Conservation (phyloP, 2,329 filamentous ascomycete genomes). For the Pestalotiopsis fici region DNA sequence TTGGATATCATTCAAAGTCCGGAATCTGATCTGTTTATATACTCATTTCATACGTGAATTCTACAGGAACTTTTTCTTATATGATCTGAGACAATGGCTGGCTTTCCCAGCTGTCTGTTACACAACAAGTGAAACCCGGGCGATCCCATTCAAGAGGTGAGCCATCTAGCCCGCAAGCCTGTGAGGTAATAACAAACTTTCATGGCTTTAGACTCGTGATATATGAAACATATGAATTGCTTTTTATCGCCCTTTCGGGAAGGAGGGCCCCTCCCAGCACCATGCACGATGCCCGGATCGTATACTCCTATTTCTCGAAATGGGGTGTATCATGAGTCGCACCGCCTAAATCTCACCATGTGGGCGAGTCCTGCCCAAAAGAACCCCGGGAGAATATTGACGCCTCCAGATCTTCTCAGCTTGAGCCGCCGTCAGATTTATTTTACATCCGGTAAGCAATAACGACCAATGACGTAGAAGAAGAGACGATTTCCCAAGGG, state of each 20-base stretch:
- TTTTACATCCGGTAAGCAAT: not conserved
- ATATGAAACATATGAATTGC: not conserved
- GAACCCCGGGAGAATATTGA: not conserved
- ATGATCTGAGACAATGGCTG: not conserved
- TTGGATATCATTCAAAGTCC: not conserved
- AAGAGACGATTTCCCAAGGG: not conserved
- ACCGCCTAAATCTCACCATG: not conserved
- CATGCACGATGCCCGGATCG: not conserved
- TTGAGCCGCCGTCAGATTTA: not conserved
- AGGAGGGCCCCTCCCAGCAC: not conserved
- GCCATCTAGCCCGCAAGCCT: not conserved
- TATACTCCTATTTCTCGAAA: not conserved
- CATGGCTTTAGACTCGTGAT: constrained; percentile 1
- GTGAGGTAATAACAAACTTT: constrained; percentile 3
- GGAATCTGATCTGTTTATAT: not conserved
- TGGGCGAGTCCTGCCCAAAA: not conserved
- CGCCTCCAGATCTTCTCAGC: not conserved
- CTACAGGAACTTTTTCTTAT: not conserved
- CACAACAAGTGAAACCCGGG: not conserved
- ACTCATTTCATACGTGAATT: not conserved
- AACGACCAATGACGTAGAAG: not conserved
- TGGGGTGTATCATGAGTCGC: not conserved
- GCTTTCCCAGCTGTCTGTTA: not conserved
- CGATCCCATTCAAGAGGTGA: not conserved
- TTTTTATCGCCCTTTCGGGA: not conserved